Percentiles rank a stretch among this genome's conserved stretches.
These are phyloP conservation scores for Nitzschia palea DNA, from an alignment of 108 stramenopile species.

Conservation along the genomic window DNA sequence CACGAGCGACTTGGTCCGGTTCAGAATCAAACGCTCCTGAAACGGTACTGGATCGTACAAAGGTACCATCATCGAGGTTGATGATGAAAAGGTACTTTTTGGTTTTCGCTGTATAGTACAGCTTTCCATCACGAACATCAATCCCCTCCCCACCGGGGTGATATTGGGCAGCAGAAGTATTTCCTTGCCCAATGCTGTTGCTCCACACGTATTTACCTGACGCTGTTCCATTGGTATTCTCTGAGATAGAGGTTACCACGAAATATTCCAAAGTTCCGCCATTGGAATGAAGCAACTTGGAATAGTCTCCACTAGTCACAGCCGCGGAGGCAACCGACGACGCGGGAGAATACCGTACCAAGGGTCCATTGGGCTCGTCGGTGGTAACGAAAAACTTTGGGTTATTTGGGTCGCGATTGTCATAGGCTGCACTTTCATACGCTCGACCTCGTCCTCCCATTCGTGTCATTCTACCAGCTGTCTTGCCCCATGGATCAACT, in stretches of 20 bases:
- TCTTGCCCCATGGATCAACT: slow-evolving; percentile 27
- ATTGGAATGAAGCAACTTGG: background rate
- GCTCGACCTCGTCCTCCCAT: slow-evolving; percentile 2
- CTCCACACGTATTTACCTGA: slow-evolving; percentile 28
- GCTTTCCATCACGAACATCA: slow-evolving; percentile 19
- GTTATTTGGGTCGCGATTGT: slow-evolving; percentile 11
- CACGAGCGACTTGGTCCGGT: slow-evolving; percentile 35
- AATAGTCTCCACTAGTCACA: background rate
- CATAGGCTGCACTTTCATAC: slow-evolving; percentile 19
- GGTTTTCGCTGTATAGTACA: slow-evolving; percentile 37
- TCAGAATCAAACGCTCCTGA: slow-evolving; percentile 25
- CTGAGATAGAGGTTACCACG: background rate
- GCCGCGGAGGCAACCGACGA: background rate
- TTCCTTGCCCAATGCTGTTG: background rate
- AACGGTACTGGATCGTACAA: slow-evolving; percentile 12
- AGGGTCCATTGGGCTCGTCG: slow-evolving; percentile 39
- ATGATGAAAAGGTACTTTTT: slow-evolving; percentile 34
- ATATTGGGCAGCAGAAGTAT: slow-evolving; percentile 9
- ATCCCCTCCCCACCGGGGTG: slow-evolving; percentile 43
- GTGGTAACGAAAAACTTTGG: slow-evolving; percentile 55
- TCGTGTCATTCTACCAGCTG: background rate
- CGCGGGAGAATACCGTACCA: slow-evolving; percentile 40
- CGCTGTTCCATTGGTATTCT: background rate
- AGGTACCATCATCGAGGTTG: slow-evolving; percentile 30
- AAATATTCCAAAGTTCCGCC: background rate